Evolutionary conservation across 805 yeast genomes (phyloP), one percentile per base, ranked within the genome.

Genomic region (Saccharomycopsis fermentans): DNA sequence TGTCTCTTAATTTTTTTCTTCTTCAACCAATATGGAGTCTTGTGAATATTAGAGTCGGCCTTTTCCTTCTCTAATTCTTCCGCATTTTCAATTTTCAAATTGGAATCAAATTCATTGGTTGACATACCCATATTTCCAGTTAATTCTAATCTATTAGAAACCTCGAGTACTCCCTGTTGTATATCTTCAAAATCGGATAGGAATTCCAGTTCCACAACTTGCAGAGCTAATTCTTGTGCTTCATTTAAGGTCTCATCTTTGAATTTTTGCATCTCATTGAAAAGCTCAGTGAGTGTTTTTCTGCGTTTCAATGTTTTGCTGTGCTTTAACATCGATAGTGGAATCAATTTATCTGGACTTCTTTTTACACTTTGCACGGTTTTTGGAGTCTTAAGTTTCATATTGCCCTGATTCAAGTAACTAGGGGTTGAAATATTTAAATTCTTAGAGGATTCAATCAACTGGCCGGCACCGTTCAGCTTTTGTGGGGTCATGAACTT

Each of bases 101-200:
- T 54, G n/a, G 47, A 21, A 26, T 60, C 61, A 48, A 60, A 58
- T 32, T 58, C 63, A 35, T 60, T 60, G 5, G 29, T 55, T 4
- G 57, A 32, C 26, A 55, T 21, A 8, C 63, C 63, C 61, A 58
- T 60, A 27, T 60, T 59, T 24, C 63, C 63, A 2, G 53, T 40
- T 9, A 60, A 36, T 8, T 56, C 59, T 16, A 55, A 34, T 29
- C 63, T 39, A 43, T 58, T 61, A 5, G 36, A 37, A 14, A 24
- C 37, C 21, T 35, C 60, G 4, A 50, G 17, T 27, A 29, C 36
- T 11, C 56, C 47, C 40, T 59, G 29, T 9, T 21, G 27, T 21
- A 21, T 11, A 21, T 24, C 26, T 43, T 43, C 50, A 43, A 43
- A 43, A 16, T 43, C 50, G 4, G 50, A 43, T 43, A 43, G 14